Conservation (phyloP, 148 eudicot genomes). For the Vaccinium vitisidaea region DNA sequence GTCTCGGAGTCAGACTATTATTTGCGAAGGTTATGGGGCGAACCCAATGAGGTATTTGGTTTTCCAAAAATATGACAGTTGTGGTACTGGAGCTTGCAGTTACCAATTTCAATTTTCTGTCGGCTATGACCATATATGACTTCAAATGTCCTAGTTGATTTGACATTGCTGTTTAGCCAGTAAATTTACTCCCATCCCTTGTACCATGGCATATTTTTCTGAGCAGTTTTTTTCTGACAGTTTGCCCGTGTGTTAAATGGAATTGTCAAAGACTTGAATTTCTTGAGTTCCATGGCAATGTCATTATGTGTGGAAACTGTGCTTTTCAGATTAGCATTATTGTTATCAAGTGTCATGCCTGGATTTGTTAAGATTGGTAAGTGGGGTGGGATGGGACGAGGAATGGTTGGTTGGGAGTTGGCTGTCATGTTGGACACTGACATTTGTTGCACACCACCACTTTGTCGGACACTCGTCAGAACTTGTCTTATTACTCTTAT, state of each 20-base stretch:
- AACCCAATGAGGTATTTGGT: slow-evolving; percentile 73
- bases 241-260: not conserved
- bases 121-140: not conserved
- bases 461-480: not conserved
- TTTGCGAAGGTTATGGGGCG: slow-evolving; percentile 95
- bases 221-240: not conserved
- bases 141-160: not conserved
- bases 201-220: not conserved
- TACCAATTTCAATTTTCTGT: not conserved
- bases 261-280: not conserved
- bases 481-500: not conserved
- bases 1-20: slow-evolving; percentile 79
- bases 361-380: slow-evolving; percentile 1
- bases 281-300: no score
- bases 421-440: not conserved
- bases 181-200: not conserved
- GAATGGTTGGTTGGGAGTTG: not conserved
- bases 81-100: not conserved
- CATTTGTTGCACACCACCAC: not conserved
- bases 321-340: slow-evolving; percentile 3
- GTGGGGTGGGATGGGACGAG: no score
- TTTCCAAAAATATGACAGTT: not conserved
- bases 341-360: not conserved
- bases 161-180: not conserved
- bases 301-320: not conserved